A percentile compares a stretch with the other conserved stretches of the same genome.
These are phyloP conservation scores for Ramalina intermedia DNA, from an alignment of 495 filamentous ascomycete species.

Conservation along the genomic window DNA sequence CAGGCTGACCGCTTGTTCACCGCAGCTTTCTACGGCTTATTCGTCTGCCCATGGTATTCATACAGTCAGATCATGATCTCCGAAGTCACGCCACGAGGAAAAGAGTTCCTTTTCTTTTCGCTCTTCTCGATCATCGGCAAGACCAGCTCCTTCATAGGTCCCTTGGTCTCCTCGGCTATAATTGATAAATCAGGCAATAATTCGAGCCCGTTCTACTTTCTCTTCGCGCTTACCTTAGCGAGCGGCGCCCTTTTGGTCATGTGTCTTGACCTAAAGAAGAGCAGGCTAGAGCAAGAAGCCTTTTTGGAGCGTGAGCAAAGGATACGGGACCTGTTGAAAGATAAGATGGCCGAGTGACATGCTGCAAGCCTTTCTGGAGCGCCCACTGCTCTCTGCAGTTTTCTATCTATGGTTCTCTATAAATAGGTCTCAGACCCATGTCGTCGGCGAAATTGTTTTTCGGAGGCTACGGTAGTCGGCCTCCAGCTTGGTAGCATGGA, in stretches of 20 bases:
- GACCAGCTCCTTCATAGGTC: slow-evolving; percentile 48
- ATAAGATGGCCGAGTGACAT: too few relatives aligned
- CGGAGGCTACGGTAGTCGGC: too few relatives aligned
- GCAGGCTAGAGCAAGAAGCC: slow-evolving; percentile 38
- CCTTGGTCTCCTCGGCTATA: slow-evolving; percentile 48
- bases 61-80: slow-evolving; percentile 56
- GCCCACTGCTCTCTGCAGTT: too few relatives aligned
- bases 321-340: slow-evolving; percentile 6
- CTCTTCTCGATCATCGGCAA: slow-evolving; percentile 53
- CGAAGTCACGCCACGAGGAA: slow-evolving; percentile 47
- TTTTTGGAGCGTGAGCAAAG: slow-evolving; percentile 33
- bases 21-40: slow-evolving; percentile 41
- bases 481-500: too few relatives aligned
- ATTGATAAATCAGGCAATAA: slow-evolving; percentile 46
- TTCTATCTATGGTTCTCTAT: too few relatives aligned
- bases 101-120: slow-evolving; percentile 54
- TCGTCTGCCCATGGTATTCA: slow-evolving; percentile 55
- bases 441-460: too few relatives aligned
- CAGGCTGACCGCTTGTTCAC: too few relatives aligned
- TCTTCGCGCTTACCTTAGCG: slow-evolving; percentile 41
- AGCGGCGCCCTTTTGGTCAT: slow-evolving; percentile 36
- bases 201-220: slow-evolving; percentile 48
- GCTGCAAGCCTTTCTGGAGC: too few relatives aligned
- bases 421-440: too few relatives aligned
- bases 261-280: slow-evolving; percentile 45